These are phyloP conservation scores for Chlamydomonas reinhardtii DNA, from an alignment of 163 green algal species.

Conservation along the genomic window DNA sequence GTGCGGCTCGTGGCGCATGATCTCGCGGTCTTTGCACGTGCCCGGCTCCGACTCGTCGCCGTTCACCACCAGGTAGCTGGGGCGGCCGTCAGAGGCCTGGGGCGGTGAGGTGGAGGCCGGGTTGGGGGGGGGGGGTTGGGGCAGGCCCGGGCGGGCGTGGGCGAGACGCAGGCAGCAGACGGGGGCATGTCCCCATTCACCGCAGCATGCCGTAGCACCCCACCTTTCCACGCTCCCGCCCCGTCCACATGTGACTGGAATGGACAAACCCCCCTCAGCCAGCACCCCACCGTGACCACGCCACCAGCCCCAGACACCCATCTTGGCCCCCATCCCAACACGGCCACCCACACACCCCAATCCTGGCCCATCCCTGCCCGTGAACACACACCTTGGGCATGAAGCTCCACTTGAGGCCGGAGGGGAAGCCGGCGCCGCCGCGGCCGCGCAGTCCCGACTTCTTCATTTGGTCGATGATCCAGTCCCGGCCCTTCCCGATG, in stretches of 20 bases:
- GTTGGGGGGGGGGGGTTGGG: background rate
- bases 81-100: constrained; percentile 91
- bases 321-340: background rate
- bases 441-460: constrained; percentile 95
- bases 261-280: no score
- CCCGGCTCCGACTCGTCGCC: constrained; percentile 98
- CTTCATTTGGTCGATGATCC: constrained; percentile 99
- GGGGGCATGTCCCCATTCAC: no score
- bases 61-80: constrained; percentile 98
- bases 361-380: background rate
- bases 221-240: no score
- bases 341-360: background rate
- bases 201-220: no score
- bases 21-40: constrained; percentile 99
- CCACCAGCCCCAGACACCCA: no score
- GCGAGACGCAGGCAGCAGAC: background rate
- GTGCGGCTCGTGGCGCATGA: constrained; percentile 99
- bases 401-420: constrained; percentile 98
- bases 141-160: background rate
- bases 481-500: constrained; percentile 93
- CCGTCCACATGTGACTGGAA: no score
- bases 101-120: background rate
- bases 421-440: constrained; percentile 97
- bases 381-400: constrained; percentile 98
- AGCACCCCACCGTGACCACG: no score